phyloP scores from a whole-genome alignment of 2,329 filamentous ascomycete genomes.

The Aspergillus sp. region DNA sequence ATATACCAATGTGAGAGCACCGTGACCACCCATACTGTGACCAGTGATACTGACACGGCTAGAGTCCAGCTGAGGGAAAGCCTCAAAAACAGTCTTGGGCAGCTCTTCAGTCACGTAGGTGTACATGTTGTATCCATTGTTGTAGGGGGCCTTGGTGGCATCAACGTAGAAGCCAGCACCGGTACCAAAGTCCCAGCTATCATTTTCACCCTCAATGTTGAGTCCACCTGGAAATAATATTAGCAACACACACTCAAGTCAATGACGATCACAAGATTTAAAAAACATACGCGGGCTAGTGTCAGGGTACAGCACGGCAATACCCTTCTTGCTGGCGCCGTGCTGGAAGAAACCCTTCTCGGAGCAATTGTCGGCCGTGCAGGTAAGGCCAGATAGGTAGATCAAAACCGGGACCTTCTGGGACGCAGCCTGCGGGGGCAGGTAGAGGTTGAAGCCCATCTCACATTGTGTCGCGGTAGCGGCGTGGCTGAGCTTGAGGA shows the following conservation, averaged over 20 bases:
- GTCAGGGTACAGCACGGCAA: constrained; percentile 93
- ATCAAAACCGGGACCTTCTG: constrained; percentile 77
- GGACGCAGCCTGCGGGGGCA: constrained; percentile 66
- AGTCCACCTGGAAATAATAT: constrained; percentile 56
- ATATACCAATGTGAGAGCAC: constrained; percentile 72
- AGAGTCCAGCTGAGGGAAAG: constrained; percentile 68
- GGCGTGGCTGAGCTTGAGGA: constrained; percentile 87
- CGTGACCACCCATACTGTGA: constrained; percentile 97
- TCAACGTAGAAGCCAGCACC: constrained; percentile 95
- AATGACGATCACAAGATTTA: too few species aligned
- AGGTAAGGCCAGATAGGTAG: constrained; percentile 92
- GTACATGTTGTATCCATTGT: constrained; percentile 86
- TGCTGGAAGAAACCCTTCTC: constrained; percentile 88
- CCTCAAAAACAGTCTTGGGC: constrained; percentile 67
- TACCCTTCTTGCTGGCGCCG: constrained; percentile 70
- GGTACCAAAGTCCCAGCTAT: constrained; percentile 84
- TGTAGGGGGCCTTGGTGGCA: constrained; percentile 70
- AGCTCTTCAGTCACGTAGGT: constrained; percentile 85
- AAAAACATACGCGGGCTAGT: constrained; percentile 71
- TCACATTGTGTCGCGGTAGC: constrained; percentile 74
- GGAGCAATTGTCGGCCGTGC: constrained; percentile 76
- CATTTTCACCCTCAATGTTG: constrained; percentile 76
- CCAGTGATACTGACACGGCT: constrained; percentile 76
- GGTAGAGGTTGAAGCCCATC: constrained; percentile 90
- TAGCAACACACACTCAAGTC: not conserved